A percentile compares a stretch with the other conserved stretches of the same genome.
Evolutionary conservation across 1,139 yeast species (phyloP).

Genomic region (Zygosaccharomyces pseudobailii): DNA sequence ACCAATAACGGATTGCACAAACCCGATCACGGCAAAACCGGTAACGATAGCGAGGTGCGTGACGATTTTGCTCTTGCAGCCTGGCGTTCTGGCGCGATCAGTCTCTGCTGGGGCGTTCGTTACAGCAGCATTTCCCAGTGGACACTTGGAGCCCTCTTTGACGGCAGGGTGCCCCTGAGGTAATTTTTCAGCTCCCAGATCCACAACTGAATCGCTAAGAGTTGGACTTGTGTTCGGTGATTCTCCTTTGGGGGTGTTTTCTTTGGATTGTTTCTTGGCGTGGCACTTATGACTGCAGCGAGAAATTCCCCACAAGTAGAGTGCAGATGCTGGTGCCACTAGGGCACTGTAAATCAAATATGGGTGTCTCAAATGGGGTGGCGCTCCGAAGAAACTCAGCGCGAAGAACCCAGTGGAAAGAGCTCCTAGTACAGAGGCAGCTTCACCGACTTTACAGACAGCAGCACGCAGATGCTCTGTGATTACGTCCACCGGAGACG

Average conservation of each 20-base stretch:
- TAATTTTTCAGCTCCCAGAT: slow-evolving; percentile 19
- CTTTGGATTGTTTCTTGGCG: slow-evolving; percentile 2
- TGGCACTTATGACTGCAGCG: slow-evolving; percentile 15
- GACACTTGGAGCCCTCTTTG: slow-evolving; percentile 12
- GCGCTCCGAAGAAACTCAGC: slow-evolving; percentile 33
- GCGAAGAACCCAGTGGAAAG: slow-evolving; percentile 32
- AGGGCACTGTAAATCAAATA: slow-evolving; percentile 34
- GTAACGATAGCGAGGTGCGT: slow-evolving; percentile 19
- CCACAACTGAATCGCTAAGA: slow-evolving; percentile 30
- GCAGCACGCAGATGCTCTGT: slow-evolving; percentile 23
- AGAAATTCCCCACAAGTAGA: slow-evolving; percentile 20
- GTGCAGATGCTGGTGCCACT: slow-evolving; percentile 30
- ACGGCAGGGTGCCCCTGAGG: slow-evolving; percentile 15
- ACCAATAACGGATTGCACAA: slow-evolving; percentile 29
- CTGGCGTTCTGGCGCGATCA: slow-evolving; percentile 11
- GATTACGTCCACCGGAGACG: slow-evolving; percentile 26
- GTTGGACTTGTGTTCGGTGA: slow-evolving; percentile 7
- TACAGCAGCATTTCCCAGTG: slow-evolving; percentile 14
- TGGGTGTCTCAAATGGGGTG: slow-evolving; percentile 33
- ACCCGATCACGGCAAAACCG: slow-evolving; percentile 23
- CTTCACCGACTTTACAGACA: slow-evolving; percentile 24
- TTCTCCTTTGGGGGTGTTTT: slow-evolving; percentile 1
- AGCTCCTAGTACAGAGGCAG: slow-evolving; percentile 25
- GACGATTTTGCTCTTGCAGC: slow-evolving; percentile 15
- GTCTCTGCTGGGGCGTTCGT: slow-evolving; percentile 8